Evolutionary conservation across 192 early-diverging fungal genomes (phyloP).

Genomic region (Phycomyces blakesleeanus): DNA sequence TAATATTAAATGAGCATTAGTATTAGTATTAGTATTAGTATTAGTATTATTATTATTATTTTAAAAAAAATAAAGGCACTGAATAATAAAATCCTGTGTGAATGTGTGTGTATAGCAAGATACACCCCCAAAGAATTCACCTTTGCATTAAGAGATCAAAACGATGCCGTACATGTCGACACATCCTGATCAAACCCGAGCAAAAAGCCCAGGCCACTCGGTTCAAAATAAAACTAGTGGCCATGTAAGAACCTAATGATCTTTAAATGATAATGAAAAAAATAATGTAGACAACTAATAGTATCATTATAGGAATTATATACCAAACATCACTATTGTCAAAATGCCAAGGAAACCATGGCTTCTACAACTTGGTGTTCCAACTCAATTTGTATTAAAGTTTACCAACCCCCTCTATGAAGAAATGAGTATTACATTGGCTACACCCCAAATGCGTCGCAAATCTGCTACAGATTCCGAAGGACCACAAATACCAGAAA

Average conservation of each 20-base stretch:
- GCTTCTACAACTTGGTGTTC: constrained; percentile 23
- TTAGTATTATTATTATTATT: too few species aligned
- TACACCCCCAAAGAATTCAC: constrained; percentile 80
- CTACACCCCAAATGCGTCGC: constrained; percentile 37
- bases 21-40: too few species aligned
- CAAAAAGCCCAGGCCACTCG: constrained; percentile 82
- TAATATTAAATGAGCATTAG: background rate
- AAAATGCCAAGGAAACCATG: constrained; percentile 34
- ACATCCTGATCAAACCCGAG: constrained; percentile 90
- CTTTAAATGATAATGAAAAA: too few species aligned
- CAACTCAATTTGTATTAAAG: constrained; percentile 55
- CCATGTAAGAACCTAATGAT: constrained; percentile 59
- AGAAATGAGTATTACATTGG: constrained; percentile 59
- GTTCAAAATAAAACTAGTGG: constrained; percentile 89
- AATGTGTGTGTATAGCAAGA: constrained; percentile 30
- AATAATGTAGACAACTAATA: too few species aligned
- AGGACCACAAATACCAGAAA: background rate
- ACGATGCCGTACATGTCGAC: constrained; percentile 81
- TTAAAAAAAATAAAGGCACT: background rate
- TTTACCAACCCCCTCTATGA: constrained; percentile 82
- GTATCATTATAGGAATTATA: constrained; percentile 61
- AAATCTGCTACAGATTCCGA: background rate
- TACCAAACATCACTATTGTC: constrained; percentile 75
- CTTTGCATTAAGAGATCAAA: constrained; percentile 84
- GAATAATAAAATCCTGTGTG: background rate